Evolutionary conservation across 495 filamentous ascomycete genomes (phyloP), one percentile per base, ranked within the genome.

Genomic region (Aspergillus sparsus): DNA sequence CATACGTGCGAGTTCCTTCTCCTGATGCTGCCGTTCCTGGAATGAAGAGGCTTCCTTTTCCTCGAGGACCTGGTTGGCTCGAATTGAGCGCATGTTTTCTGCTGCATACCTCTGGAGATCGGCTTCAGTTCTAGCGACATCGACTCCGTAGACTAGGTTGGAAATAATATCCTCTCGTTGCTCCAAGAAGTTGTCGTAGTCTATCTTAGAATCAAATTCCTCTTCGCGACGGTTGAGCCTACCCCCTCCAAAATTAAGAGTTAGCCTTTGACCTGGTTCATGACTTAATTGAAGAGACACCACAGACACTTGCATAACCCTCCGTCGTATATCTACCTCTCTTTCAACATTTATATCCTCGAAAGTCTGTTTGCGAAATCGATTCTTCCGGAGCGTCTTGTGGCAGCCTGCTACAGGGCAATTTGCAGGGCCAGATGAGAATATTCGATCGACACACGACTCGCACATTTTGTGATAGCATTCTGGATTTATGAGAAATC

Each of bases 401-500:
- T 83, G 81, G 74, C 94, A 99, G 15, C 87, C 89, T 1, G 92
- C 88, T 57, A 96, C 89, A 6, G 94, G 94, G 65, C 94, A 99
- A 47, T 89, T 87, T 11, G 92, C 88, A 0, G 95, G 94, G 0
- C 94, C 93, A 21, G 87, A 85, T 27, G 88, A 89, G 83, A 97
- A 98, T 61, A 97, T 90, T 31, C 93, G 88, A 78, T 92, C 90
- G 51, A 98, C 93, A 80, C 94, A 98, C 36, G 88, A 90, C 66
- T 87, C 84, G 77, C 94, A 99, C 91, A 99, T 97, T 62, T 89
- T 90, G 83, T 99, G 94, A 81, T 98, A 99, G 83, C 94, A 99
- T 79, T 95, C 91, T 15, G 93, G 90, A 74, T 97, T 96, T 74
- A 98, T 90, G 62, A 95, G 89, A 76, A 99, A 97, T 53, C 83